phyloP scores from a whole-genome alignment of 202 grass and related monocot species.

The Setaria viridis region DNA sequence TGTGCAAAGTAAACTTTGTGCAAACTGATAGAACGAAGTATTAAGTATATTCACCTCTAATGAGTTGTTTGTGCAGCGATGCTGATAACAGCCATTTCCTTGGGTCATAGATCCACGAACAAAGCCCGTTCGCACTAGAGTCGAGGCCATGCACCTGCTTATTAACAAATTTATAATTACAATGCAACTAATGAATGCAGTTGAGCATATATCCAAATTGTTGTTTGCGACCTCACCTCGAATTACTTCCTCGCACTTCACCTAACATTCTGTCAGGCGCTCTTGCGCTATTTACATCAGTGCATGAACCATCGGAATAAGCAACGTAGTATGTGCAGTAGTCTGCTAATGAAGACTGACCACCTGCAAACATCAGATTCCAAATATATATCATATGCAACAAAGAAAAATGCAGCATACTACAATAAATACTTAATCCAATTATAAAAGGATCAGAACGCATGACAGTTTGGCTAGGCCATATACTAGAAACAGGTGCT shows the following conservation, averaged over 20 bases:
- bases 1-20: conserved; percentile 36
- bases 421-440: conserved; percentile 27
- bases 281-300: conserved; percentile 93
- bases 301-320: conserved; percentile 99
- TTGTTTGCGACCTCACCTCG: conserved; percentile 59
- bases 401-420: conserved; percentile 16
- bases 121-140: conserved; percentile 96
- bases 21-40: conserved; percentile 24
- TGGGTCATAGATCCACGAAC: conserved; percentile 97
- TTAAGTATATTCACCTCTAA: conserved; percentile 65
- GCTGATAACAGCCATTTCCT: conserved; percentile 99
- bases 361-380: conserved; percentile 64
- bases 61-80: conserved; percentile 86
- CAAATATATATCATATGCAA: conserved; percentile 13
- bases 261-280: conserved; percentile 96
- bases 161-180: conserved; percentile 29
- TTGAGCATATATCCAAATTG: conserved; percentile 13
- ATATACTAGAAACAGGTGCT: too few species aligned
- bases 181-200: conserved; percentile 11
- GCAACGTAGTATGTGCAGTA: conserved; percentile 99
- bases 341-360: conserved; percentile 98
- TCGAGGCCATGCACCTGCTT: conserved; percentile 93
- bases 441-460: conserved; percentile 14
- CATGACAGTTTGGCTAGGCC: neutral
- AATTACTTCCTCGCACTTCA: conserved; percentile 94